These are phyloP conservation scores for Paecilomyces niveus DNA, from an alignment of 2,329 filamentous ascomycete species.

Conservation along the genomic window DNA sequence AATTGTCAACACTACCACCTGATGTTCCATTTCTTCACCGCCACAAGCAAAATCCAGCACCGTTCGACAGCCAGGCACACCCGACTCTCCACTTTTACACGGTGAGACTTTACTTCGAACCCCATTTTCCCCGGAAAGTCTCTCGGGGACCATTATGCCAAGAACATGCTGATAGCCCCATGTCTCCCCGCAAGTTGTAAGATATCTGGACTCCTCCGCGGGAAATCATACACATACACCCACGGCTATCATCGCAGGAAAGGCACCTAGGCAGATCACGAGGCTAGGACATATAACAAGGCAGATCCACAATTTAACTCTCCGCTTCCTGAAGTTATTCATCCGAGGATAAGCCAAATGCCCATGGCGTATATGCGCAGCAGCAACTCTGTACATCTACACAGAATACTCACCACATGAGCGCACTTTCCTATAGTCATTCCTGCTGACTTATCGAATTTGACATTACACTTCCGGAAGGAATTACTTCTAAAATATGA, in stretches of 20 bases:
- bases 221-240: not conserved
- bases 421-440: no score
- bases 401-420: no score
- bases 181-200: not conserved
- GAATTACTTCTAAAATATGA: no score
- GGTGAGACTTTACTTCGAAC: not conserved
- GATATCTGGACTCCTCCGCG: not conserved
- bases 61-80: not conserved
- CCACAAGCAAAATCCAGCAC: constrained; percentile 1
- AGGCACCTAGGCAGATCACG: not conserved
- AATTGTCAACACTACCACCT: not conserved
- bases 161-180: not conserved
- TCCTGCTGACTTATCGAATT: no score
- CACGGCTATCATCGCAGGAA: not conserved
- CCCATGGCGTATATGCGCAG: no score
- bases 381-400: no score
- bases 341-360: no score
- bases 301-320: not conserved
- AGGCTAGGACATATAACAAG: not conserved
- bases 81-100: not conserved
- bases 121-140: not conserved
- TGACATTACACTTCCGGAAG: no score
- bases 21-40: not conserved
- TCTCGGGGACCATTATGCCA: not conserved
- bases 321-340: not conserved